A percentile compares a stretch with the other conserved stretches of the same genome.
Evolutionary conservation across 2,329 filamentous ascomycete genomes (phyloP).

Genomic region (Trichoderma polysporum): DNA sequence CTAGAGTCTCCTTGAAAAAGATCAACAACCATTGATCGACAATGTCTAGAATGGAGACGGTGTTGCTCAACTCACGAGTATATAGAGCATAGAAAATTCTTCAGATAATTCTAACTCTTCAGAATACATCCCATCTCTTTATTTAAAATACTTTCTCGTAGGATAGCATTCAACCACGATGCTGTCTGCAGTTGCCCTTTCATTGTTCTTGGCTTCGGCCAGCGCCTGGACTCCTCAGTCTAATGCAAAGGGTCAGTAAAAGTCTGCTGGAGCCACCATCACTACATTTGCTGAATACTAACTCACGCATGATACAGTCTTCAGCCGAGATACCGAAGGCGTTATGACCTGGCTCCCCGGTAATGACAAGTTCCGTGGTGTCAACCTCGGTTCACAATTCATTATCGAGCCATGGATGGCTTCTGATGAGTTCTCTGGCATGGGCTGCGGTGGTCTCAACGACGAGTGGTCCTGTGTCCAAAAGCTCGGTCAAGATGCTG

Average conservation of each 20-base stretch:
- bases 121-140: not conserved
- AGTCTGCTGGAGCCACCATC: not conserved
- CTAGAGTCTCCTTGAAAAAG: not conserved
- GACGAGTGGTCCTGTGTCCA: constrained; percentile 31
- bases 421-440: constrained; percentile 25
- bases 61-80: not conserved
- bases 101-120: not conserved
- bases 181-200: constrained; percentile 20
- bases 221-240: constrained; percentile 18
- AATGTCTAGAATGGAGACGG: not conserved
- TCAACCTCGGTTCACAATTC: constrained; percentile 32
- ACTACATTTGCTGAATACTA: not conserved
- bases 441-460: constrained; percentile 29
- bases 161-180: not conserved
- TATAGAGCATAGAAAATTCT: not conserved
- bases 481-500: constrained; percentile 27
- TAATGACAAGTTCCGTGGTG: constrained; percentile 27
- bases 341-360: constrained; percentile 22
- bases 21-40: not conserved
- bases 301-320: not conserved
- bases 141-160: not conserved
- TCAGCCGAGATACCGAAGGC: not conserved
- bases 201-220: constrained; percentile 16
- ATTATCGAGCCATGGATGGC: constrained; percentile 33
- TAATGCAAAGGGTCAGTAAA: constrained; percentile 3